These are phyloP conservation scores for Aspergillus clavatus DNA, from an alignment of 2,329 filamentous ascomycete species.

Conservation along the genomic window DNA sequence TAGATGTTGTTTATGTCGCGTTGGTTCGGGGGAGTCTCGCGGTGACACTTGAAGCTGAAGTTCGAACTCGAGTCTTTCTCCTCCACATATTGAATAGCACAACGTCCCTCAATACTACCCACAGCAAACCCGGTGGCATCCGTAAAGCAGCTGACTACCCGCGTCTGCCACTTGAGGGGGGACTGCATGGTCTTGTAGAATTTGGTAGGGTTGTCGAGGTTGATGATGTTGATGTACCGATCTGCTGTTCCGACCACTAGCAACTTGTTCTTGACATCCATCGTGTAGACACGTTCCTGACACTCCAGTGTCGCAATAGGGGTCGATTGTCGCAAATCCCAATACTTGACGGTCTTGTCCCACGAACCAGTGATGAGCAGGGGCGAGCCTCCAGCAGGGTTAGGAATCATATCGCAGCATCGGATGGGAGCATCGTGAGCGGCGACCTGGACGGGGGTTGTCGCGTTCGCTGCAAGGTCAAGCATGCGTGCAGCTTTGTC, in stretches of 20 bases:
- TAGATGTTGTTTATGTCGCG: conserved; percentile 81
- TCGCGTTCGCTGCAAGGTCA: conserved; percentile 61
- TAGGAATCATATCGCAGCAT: conserved; percentile 72
- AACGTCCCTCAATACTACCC: conserved; percentile 92
- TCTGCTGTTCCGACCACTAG: conserved; percentile 91
- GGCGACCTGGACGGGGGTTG: conserved; percentile 63
- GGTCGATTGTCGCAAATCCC: conserved; percentile 49
- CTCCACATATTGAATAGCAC: conserved; percentile 96
- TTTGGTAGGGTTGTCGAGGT: conserved; percentile 78
- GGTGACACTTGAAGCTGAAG: conserved; percentile 99
- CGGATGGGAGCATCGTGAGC: conserved; percentile 81
- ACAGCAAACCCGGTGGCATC: conserved; percentile 91
- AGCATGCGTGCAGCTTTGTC: conserved; percentile 88
- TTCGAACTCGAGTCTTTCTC: conserved; percentile 89
- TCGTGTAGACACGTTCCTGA: conserved; percentile 65
- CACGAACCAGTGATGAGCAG: conserved; percentile 82
- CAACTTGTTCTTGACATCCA: conserved; percentile 85
- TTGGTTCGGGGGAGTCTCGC: conserved; percentile 61
- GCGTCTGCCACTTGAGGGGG: conserved; percentile 96
- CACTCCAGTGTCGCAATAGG: conserved; percentile 46
- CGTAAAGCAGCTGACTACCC: conserved; percentile 89
- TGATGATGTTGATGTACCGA: conserved; percentile 91
- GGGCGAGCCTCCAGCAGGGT: conserved; percentile 49
- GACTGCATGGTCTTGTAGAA: conserved; percentile 97
- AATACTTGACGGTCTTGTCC: conserved; percentile 56